Conservation (phyloP, 1,139 yeast species). For the Saccharomyces pastorianus region DNA sequence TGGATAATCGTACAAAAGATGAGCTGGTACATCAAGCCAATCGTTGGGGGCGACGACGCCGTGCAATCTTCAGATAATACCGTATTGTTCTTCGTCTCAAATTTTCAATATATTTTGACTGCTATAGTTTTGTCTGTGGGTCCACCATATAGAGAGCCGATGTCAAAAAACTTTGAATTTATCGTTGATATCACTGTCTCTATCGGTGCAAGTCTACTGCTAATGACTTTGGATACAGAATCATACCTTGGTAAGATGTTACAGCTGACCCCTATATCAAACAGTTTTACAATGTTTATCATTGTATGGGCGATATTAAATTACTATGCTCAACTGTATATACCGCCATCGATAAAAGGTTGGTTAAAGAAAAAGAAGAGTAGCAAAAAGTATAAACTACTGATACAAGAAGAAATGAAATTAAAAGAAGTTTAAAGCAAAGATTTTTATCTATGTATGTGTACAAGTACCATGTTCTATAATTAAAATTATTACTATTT, state of each 20-base stretch:
- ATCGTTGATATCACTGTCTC: slow-evolving; percentile 52
- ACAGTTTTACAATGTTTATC: slow-evolving; percentile 44
- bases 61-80: slow-evolving; percentile 89
- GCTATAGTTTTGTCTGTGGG: slow-evolving; percentile 84
- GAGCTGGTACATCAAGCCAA: slow-evolving; percentile 74
- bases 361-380: slow-evolving; percentile 32
- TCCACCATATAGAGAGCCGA: slow-evolving; percentile 87
- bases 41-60: slow-evolving; percentile 77
- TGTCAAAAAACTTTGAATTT: slow-evolving; percentile 62
- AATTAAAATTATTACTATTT: background rate
- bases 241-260: slow-evolving; percentile 56
- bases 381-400: slow-evolving; percentile 32
- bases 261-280: slow-evolving; percentile 62
- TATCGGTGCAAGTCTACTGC: slow-evolving; percentile 38
- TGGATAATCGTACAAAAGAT: slow-evolving; percentile 55
- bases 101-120: slow-evolving; percentile 79
- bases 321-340: slow-evolving; percentile 34
- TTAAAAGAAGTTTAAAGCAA: slow-evolving; percentile 1
- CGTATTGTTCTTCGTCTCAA: slow-evolving; percentile 66
- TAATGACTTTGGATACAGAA: slow-evolving; percentile 45
- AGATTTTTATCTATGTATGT: background rate
- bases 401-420: background rate
- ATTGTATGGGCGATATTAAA: slow-evolving; percentile 43
- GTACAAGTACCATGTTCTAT: background rate
- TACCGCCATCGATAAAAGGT: slow-evolving; percentile 31